These are phyloP conservation scores for Fusarium pseudonygamai DNA, from an alignment of 2,329 filamentous ascomycete species.

Conservation along the genomic window DNA sequence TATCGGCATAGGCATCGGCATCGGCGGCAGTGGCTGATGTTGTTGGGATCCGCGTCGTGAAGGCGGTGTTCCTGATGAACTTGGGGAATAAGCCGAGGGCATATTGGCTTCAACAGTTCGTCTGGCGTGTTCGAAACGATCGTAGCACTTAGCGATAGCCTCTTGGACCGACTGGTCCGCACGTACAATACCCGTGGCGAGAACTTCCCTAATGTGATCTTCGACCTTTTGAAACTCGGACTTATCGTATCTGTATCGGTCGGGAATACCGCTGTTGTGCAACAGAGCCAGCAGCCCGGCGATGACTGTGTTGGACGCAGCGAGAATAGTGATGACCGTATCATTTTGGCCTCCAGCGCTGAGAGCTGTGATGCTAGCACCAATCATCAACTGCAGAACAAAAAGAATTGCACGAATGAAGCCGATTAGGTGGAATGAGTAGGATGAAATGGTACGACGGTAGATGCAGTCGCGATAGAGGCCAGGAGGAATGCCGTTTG, in stretches of 20 bases:
- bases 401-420: conserved; percentile 57
- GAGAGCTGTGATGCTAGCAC: conserved; percentile 60
- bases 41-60: conserved; percentile 5
- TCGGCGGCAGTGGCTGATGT: not conserved
- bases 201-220: conserved; percentile 59
- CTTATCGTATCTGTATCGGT: conserved; percentile 60
- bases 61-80: conserved; percentile 17
- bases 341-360: conserved; percentile 53
- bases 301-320: conserved; percentile 59
- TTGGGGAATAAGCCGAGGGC: conserved; percentile 53
- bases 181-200: conserved; percentile 59
- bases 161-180: conserved; percentile 56
- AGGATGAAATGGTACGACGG: conserved; percentile 56
- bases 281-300: conserved; percentile 61
- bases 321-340: conserved; percentile 59
- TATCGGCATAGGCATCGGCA: not conserved
- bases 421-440: conserved; percentile 56
- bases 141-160: conserved; percentile 58
- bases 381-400: conserved; percentile 59
- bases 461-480: conserved; percentile 60
- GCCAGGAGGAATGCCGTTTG: conserved; percentile 58
- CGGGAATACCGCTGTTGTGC: conserved; percentile 64
- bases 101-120: conserved; percentile 59
- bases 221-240: conserved; percentile 61
- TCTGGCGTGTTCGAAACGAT: conserved; percentile 56